phyloP scores from a whole-genome alignment of 805 yeast genomes.

The Saccharomycopsis sp. region DNA sequence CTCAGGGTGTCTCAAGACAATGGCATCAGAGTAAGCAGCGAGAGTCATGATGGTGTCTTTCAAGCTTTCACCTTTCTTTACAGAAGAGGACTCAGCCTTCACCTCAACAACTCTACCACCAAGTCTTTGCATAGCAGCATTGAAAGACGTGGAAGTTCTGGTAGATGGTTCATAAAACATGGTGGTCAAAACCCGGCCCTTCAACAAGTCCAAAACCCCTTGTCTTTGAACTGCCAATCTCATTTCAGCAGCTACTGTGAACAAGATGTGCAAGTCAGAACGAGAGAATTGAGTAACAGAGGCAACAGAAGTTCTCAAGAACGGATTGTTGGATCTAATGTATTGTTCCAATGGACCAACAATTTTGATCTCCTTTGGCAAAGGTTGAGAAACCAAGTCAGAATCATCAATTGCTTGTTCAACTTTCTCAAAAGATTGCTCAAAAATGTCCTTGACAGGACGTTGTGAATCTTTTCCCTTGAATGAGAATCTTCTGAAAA shows the following conservation, averaged over 20 bases:
- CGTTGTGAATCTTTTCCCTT: slow-evolving; percentile 3
- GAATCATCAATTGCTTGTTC: slow-evolving; percentile 53
- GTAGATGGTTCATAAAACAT: slow-evolving; percentile 98
- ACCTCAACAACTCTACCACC: slow-evolving; percentile 96
- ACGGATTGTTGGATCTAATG: slow-evolving; percentile 79
- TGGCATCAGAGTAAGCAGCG: slow-evolving; percentile 94
- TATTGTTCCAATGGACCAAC: slow-evolving; percentile 71
- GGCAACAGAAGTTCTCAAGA: slow-evolving; percentile 77
- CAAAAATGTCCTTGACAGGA: slow-evolving; percentile 23
- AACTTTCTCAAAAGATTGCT: slow-evolving; percentile 27
- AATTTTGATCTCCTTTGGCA: slow-evolving; percentile 61
- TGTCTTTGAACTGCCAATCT: slow-evolving; percentile 93
- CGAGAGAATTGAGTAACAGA: slow-evolving; percentile 85
- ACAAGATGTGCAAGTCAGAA: slow-evolving; percentile 82
- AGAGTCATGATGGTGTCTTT: slow-evolving; percentile 94
- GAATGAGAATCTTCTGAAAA: slow-evolving; percentile 17
- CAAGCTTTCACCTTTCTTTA: slow-evolving; percentile 94
- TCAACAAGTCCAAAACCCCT: slow-evolving; percentile 84
- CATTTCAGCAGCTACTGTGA: slow-evolving; percentile 97
- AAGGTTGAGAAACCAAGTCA: slow-evolving; percentile 63
- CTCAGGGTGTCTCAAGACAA: slow-evolving; percentile 93
- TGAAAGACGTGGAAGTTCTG: slow-evolving; percentile 92
- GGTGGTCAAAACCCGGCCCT: slow-evolving; percentile 86
- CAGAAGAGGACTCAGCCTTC: slow-evolving; percentile 81
- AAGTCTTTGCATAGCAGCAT: slow-evolving; percentile 98